Evolutionary conservation across 2,329 filamentous ascomycete species (phyloP).

Genomic region (Incumbomyces lentus): DNA sequence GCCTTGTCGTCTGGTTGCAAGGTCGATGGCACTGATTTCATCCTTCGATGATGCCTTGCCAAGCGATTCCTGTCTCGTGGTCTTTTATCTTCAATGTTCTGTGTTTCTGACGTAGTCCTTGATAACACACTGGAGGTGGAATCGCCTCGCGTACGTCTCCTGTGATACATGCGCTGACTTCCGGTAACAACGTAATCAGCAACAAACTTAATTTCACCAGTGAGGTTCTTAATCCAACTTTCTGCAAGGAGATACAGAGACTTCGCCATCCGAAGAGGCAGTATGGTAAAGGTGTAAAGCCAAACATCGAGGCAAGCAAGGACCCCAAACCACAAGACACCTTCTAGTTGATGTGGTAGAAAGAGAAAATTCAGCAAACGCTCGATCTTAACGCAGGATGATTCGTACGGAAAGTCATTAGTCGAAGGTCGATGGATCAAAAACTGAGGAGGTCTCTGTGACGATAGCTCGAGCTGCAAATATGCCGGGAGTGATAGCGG

Average conservation of each 20-base stretch:
- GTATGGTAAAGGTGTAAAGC: slow-evolving; percentile 92
- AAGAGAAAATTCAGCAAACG: slow-evolving; percentile 80
- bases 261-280: slow-evolving; percentile 78
- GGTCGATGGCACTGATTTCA: slow-evolving; percentile 74
- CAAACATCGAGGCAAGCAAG: slow-evolving; percentile 89
- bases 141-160: slow-evolving; percentile 25
- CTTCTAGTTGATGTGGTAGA: slow-evolving; percentile 71
- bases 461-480: slow-evolving; percentile 54
- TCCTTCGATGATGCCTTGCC: slow-evolving; percentile 51
- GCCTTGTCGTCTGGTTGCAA: slow-evolving; percentile 86
- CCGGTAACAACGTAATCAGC: slow-evolving; percentile 70
- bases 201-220: slow-evolving; percentile 62
- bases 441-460: slow-evolving; percentile 49
- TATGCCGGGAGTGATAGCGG: slow-evolving; percentile 55
- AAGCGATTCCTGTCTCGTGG: slow-evolving; percentile 19
- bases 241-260: slow-evolving; percentile 64
- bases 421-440: slow-evolving; percentile 51
- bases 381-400: slow-evolving; percentile 82
- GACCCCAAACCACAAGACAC: slow-evolving; percentile 75
- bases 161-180: slow-evolving; percentile 64
- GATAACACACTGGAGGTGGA: slow-evolving; percentile 24
- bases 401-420: slow-evolving; percentile 71
- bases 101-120: slow-evolving; percentile 26
- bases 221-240: slow-evolving; percentile 67
- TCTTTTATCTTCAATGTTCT: background rate